phyloP scores from a whole-genome alignment of 1,284 basidiomycete species.

The Heliocybe sulcata region DNA sequence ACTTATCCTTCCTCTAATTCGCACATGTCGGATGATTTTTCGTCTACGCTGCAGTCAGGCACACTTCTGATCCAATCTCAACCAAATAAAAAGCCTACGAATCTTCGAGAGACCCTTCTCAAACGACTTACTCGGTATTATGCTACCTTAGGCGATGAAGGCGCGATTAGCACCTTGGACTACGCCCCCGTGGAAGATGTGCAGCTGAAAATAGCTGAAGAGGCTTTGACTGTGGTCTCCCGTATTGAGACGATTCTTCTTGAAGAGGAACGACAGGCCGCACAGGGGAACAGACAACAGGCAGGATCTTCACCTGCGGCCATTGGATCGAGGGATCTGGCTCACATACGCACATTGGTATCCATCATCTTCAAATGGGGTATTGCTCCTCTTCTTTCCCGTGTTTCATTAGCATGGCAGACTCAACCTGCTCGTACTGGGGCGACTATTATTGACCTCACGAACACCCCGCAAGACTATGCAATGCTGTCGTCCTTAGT shows the following conservation, averaged over 20 bases:
- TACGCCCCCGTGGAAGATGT: slow-evolving; percentile 30
- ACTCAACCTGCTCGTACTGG: slow-evolving; percentile 16
- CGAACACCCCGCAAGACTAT: slow-evolving; percentile 34
- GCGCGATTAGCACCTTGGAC: slow-evolving; percentile 11
- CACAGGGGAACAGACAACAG: slow-evolving; percentile 6
- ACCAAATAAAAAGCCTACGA: neutral
- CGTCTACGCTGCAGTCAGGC: neutral
- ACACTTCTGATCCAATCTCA: neutral
- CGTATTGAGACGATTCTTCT: slow-evolving; percentile 41
- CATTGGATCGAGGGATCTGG: slow-evolving; percentile 61
- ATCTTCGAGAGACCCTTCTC: slow-evolving; percentile 31
- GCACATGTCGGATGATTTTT: neutral
- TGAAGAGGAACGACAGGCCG: slow-evolving; percentile 14
- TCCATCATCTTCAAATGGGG: slow-evolving; percentile 70
- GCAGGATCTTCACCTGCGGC: slow-evolving; percentile 8
- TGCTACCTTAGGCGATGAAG: slow-evolving; percentile 18
- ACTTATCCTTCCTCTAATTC: too few species aligned
- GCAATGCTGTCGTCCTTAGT: slow-evolving; percentile 31
- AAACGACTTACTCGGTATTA: slow-evolving; percentile 35
- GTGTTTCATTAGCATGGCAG: slow-evolving; percentile 36
- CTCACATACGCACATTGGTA: slow-evolving; percentile 51
- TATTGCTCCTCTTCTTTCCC: slow-evolving; percentile 40
- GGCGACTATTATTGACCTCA: slow-evolving; percentile 35
- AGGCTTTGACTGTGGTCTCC: slow-evolving; percentile 46
- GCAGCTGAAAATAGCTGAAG: slow-evolving; percentile 47